Evolutionary conservation across 176 grass and related monocot species (phyloP), one percentile per base, ranked within the genome.

Genomic region (Elaeis guineensis): DNA sequence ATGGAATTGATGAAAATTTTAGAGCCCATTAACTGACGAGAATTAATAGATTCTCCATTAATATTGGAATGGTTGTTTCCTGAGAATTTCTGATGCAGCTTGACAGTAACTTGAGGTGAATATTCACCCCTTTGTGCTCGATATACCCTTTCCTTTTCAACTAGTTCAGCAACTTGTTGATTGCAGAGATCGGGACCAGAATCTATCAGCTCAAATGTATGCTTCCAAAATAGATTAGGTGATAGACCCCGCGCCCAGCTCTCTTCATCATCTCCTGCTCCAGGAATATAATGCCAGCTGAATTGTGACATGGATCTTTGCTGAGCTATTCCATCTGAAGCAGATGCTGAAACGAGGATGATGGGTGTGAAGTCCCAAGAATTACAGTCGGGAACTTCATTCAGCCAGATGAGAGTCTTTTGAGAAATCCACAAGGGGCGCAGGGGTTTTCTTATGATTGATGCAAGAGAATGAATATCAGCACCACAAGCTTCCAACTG

Each of bases 211-310:
- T 84, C 80, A 57, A 82, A 97, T 55, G 75, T 75, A 85, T 97
- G 73, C 58, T 85, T 85, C 92, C 87, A 97, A 62, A 91, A 97
- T 58, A 90, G 71, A 17, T 69, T 64, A 71, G 92, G 84, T 55
- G 77, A 87, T 57, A 97, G 59, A 70, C 87, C 87, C 71, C 83
- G 77, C 39, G 92, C 83, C 92, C 92, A 97, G 58, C 92, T 97
- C 66, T 97, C 92, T 78, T 97, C 92, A 67, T 97, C 92, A 55
- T 97, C 92, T 75, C 87, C 87, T 20, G 92, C 86, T 49, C 87
- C 92, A n/a, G 87, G 81, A 85, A 97, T 91, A 69, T 91, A 97
- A 26, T 73, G 72, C 78, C 87, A 97, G 25, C 86, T 91, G 67
- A 85, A 97, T 57, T 90, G 80, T 57, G 87, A 84, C 24, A 70